Evolutionary conservation across 73 alveolate species (phyloP), one percentile per base, ranked within the genome.

Genomic region (Loxodes magnus): DNA sequence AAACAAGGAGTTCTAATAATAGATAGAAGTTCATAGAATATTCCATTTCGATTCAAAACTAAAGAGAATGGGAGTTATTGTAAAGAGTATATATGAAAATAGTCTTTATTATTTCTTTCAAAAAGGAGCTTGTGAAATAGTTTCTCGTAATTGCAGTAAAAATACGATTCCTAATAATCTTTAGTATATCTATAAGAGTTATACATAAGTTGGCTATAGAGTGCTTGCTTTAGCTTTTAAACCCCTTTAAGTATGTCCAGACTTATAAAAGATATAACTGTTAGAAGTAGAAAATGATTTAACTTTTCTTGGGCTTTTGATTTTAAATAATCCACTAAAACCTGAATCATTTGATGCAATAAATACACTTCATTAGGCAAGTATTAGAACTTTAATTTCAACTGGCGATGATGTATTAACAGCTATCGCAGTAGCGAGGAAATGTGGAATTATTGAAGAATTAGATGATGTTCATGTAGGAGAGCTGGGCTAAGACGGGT

Each of bases 1-100:
- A n/a, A n/a, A n/a, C n/a, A n/a, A n/a, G n/a, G n/a, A 16, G 6
- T 9, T 24, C 7, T 9, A 46, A 46, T 21, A 37, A 28, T 3
- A 38, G 5, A 35, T 73, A 4, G 87, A 57, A 21, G 59, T 84
- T 12, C 16, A 69, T 23, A 77, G 71, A 43, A 70, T 95, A 67
- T 89, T 67, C 71, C 92, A 89, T 46, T 89, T 89, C 56, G 59
- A 75, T 7, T 76, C 96, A 9, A 69, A 71, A 49, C 56, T 82
- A 9, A 71, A 82, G 64, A 82, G 96, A 77, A 90, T 90, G 98
- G 73, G 92, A 5, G 94, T 81, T 23, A 61, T 86, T 29, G 86
- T 69, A 17, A 77, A 74, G 55, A 55, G 61, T 39, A 33, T 64
- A 29, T 51, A 57, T 5, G 28, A 34, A 28, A 24, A 28, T 14